phyloP scores from a whole-genome alignment of 768 basidiomycete species.

The Calocera cornea region DNA sequence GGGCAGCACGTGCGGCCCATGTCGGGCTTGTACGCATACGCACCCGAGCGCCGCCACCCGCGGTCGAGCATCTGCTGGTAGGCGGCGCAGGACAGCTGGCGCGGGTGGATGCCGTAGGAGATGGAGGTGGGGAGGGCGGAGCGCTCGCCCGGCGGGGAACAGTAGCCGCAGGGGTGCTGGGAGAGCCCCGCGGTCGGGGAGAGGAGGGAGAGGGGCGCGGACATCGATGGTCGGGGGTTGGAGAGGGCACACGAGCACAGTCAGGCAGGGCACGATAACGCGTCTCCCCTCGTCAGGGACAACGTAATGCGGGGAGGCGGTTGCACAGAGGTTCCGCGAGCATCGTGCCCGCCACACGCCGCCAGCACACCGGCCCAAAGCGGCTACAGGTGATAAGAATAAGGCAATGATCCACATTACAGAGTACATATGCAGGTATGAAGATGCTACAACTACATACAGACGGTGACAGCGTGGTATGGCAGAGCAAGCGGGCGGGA shows the following conservation, averaged over 20 bases:
- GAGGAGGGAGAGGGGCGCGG: slow-evolving; percentile 1
- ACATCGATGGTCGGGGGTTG: neutral
- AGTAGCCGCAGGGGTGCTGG: slow-evolving; percentile 11
- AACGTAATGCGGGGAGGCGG: too few relatives aligned
- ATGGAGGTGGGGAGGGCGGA: neutral
- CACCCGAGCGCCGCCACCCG: slow-evolving; percentile 74
- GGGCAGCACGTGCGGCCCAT: slow-evolving; percentile 75
- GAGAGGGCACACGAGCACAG: neutral
- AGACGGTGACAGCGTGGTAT: neutral
- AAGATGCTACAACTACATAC: slow-evolving; percentile 1
- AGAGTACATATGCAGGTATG: slow-evolving; percentile 5
- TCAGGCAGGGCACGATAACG: neutral
- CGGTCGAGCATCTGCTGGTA: slow-evolving; percentile 76
- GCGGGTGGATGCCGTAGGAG: slow-evolving; percentile 6
- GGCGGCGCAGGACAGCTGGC: slow-evolving; percentile 7
- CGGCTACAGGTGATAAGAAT: neutral
- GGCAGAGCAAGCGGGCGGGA: neutral
- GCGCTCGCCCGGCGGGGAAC: neutral
- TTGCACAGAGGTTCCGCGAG: too few relatives aligned
- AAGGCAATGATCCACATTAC: neutral
- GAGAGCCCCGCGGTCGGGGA: slow-evolving; percentile 4
- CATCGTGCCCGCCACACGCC: too few relatives aligned
- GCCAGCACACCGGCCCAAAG: neutral
- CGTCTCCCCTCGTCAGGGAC: neutral
- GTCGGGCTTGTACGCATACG: slow-evolving; percentile 80